These are phyloP conservation scores for Penicillium pancosmium DNA, from an alignment of 495 filamentous ascomycete species.

Conservation along the genomic window DNA sequence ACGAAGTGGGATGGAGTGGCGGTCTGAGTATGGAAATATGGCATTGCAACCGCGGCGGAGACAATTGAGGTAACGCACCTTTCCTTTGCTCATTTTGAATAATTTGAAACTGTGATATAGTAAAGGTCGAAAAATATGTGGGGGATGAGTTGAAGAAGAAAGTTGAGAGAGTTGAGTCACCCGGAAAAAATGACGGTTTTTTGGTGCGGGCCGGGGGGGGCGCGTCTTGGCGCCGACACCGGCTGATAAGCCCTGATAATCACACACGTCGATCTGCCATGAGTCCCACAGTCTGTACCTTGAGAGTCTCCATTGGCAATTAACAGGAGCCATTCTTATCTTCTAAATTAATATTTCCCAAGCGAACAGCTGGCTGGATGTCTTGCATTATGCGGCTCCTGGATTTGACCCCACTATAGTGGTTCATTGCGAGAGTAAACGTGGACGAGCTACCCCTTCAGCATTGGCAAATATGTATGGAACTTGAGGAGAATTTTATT, in stretches of 20 bases:
- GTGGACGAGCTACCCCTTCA: not conserved
- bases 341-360: not conserved
- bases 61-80: conserved; percentile 24
- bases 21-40: conserved; percentile 19
- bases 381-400: not conserved
- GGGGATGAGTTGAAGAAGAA: conserved; percentile 18
- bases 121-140: conserved; percentile 9
- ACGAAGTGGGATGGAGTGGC: conserved; percentile 21
- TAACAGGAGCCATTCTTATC: no score
- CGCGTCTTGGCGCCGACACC: conserved; percentile 32
- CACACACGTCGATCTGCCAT: not conserved
- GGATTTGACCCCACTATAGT: no score
- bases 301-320: not conserved
- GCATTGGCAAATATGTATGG: no score
- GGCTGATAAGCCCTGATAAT: conserved; percentile 23
- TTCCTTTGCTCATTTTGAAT: conserved; percentile 34
- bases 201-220: conserved; percentile 31
- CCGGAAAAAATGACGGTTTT: conserved; percentile 32
- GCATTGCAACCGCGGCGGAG: not conserved
- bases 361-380: not conserved
- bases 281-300: not conserved
- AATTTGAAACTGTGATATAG: conserved; percentile 10
- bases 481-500: no score
- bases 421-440: not conserved
- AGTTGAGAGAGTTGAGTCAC: conserved; percentile 35